phyloP scores from a whole-genome alignment of 2,329 filamentous ascomycete species.

The Ophiosphaerella narmari region DNA sequence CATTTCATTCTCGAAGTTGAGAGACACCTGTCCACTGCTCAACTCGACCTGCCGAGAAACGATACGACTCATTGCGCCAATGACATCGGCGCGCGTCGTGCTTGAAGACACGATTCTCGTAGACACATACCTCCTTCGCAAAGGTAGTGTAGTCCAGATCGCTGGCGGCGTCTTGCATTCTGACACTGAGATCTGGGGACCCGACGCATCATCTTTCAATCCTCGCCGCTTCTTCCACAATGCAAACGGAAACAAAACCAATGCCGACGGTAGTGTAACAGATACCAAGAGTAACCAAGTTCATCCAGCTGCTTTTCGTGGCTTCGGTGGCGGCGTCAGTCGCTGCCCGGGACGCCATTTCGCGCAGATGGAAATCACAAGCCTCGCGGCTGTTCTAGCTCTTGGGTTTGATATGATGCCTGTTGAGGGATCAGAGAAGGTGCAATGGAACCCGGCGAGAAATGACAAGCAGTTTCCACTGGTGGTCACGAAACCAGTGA shows the following conservation, averaged over 20 bases:
- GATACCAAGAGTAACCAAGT: conserved; percentile 18
- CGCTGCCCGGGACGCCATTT: conserved; percentile 46
- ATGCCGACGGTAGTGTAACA: conserved; percentile 12
- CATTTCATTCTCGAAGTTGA: conserved; percentile 48
- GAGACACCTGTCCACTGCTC: conserved; percentile 50
- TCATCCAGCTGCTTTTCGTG: conserved; percentile 36
- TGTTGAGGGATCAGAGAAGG: conserved; percentile 9
- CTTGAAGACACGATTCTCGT: conserved; percentile 49
- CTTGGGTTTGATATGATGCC: conserved; percentile 37
- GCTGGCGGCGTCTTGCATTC: conserved; percentile 51
- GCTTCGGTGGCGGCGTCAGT: conserved; percentile 39
- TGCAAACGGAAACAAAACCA: conserved; percentile 20
- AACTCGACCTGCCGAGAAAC: conserved; percentile 54
- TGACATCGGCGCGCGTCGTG: conserved; percentile 49
- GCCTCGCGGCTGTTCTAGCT: conserved; percentile 32
- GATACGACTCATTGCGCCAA: conserved; percentile 49
- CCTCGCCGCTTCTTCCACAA: conserved; percentile 47
- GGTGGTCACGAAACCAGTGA: conserved; percentile 23
- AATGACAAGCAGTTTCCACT: conserved; percentile 26
- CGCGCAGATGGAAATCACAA: conserved; percentile 40
- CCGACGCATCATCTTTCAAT: conserved; percentile 49
- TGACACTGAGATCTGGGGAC: conserved; percentile 51
- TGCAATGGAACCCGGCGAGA: conserved; percentile 20
- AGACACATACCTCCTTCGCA: conserved; percentile 51
- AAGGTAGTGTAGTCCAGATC: conserved; percentile 52